phyloP scores from a whole-genome alignment of 1,284 basidiomycete species.

The Melampsora larici-populina region DNA sequence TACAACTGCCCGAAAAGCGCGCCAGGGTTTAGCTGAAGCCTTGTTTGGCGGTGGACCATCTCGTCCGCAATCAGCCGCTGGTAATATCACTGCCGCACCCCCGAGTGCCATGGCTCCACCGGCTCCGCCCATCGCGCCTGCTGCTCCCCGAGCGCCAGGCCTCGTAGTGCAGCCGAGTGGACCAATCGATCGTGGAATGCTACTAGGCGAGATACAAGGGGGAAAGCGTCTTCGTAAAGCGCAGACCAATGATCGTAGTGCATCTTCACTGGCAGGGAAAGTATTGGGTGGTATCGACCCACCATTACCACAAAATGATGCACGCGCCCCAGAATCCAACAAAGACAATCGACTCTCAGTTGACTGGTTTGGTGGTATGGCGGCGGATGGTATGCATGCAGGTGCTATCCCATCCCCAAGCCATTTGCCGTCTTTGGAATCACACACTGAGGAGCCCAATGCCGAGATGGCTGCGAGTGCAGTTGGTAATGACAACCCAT shows the following conservation, averaged over 20 bases:
- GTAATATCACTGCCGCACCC: constrained; percentile 51
- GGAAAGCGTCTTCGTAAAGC: constrained; percentile 73
- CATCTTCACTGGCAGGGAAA: constrained; percentile 65
- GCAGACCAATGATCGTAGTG: constrained; percentile 78
- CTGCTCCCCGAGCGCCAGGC: constrained; percentile 46
- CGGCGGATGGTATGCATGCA: constrained; percentile 62
- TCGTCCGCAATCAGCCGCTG: constrained; percentile 43
- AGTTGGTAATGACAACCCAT: constrained; percentile 59
- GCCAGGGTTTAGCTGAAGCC: constrained; percentile 70
- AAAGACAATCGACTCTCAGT: constrained; percentile 66
- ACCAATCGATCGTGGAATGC: constrained; percentile 64
- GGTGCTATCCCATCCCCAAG: constrained; percentile 10
- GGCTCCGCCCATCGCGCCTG: constrained; percentile 47
- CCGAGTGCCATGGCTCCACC: constrained; percentile 53
- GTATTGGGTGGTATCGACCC: constrained; percentile 71
- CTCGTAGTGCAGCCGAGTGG: constrained; percentile 50
- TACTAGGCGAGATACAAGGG: constrained; percentile 77
- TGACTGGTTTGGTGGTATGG: constrained; percentile 87
- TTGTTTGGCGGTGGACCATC: constrained; percentile 66
- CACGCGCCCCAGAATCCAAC: constrained; percentile 37
- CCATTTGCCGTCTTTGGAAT: constrained; percentile 58
- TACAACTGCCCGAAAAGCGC: constrained; percentile 59
- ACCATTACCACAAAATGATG: constrained; percentile 69
- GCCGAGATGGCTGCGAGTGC: constrained; percentile 54
- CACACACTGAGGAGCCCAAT: constrained; percentile 63